Evolutionary conservation across 2,329 filamentous ascomycete species (phyloP), one percentile per base, ranked within the genome.

Genomic region (Apiospora hydei): DNA sequence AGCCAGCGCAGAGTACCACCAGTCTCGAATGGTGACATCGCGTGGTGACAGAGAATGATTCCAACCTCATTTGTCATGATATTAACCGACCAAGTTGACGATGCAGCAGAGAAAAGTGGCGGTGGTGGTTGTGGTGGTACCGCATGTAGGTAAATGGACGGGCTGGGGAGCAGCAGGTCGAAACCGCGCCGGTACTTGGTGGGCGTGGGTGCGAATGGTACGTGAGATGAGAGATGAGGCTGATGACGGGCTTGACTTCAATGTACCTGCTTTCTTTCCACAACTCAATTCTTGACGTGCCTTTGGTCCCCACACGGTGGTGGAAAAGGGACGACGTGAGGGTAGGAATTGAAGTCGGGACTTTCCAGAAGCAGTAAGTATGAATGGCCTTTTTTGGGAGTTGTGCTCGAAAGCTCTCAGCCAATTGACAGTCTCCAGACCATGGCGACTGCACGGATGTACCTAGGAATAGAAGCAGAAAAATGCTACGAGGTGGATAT

Each of bases 1-100:
- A 64, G 57, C 30, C 57, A 64, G 57, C 57, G 57, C 57, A 41
- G 57, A 64, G 57, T 41, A 24, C 41, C 57, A 64, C 57, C 30
- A 64, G 57, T 64, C 57, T 64, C 57, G n/a, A 64, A 64, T 64
- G 57, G 57, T 64, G 34, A 64, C 57, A 64, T 64, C 57, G 57
- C 57, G 57, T 64, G 57, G 57, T 34, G 57, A n/a, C 34, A 14
- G 34, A n/a, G 11, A 64, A n/a, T 64, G 57, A 41, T 41, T 41
- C 34, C 57, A 64, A 41, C 34, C 57, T 64, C 57, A 64, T 64
- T 64, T 64, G 34, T 64, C 57, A 64, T 64, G 57, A 41, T 21
- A 64, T 41, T 64, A 64, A 38, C 18, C 57, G 57, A 64, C 18
- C 57, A 24, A 41, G 57, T 64, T 41, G 57, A 21, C 11, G 57